A percentile compares a stretch with the other conserved stretches of the same genome.
Evolutionary conservation across 73 alveolate genomes (phyloP).

Genomic region (Stentor coeruleus): DNA sequence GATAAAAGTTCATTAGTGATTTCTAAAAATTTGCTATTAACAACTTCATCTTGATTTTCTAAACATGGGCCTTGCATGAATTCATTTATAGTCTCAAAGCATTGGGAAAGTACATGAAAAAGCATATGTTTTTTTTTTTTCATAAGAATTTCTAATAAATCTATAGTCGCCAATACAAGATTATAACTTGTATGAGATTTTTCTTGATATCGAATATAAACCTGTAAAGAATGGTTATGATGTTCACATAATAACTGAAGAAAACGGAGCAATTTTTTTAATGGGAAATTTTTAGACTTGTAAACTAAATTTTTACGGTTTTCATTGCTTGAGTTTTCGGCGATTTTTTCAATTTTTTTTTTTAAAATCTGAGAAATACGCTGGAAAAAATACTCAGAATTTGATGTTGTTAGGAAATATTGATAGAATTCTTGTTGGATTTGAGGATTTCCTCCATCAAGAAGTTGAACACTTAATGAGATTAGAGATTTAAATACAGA

Average conservation of each 20-base stretch:
- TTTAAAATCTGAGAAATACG: background rate
- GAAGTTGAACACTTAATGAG: background rate
- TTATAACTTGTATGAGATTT: conserved; percentile 40
- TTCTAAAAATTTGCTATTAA: conserved; percentile 42
- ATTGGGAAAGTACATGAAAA: conserved; percentile 37
- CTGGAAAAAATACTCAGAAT: conserved; percentile 20
- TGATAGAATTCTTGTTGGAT: conserved; percentile 4
- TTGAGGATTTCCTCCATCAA: conserved; percentile 2
- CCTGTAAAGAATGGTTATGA: conserved; percentile 41
- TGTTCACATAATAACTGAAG: conserved; percentile 49
- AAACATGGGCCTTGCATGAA: conserved; percentile 53
- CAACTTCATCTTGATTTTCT: conserved; percentile 35
- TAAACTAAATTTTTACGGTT: background rate
- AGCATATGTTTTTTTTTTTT: conserved; percentile 23
- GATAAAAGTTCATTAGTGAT: conserved; percentile 30
- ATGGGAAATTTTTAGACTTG: background rate
- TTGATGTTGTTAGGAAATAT: background rate
- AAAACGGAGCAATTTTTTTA: conserved; percentile 32
- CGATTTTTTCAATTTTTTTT: background rate
- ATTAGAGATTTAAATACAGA: background rate
- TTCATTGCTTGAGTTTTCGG: background rate
- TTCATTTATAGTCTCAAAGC: conserved; percentile 57
- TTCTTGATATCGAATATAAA: conserved; percentile 41
- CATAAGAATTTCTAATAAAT: conserved; percentile 5
- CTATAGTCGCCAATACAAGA: conserved; percentile 29